These are phyloP conservation scores for Sanghuangporus baumii DNA, from an alignment of 1,284 basidiomycete species.

Conservation along the genomic window DNA sequence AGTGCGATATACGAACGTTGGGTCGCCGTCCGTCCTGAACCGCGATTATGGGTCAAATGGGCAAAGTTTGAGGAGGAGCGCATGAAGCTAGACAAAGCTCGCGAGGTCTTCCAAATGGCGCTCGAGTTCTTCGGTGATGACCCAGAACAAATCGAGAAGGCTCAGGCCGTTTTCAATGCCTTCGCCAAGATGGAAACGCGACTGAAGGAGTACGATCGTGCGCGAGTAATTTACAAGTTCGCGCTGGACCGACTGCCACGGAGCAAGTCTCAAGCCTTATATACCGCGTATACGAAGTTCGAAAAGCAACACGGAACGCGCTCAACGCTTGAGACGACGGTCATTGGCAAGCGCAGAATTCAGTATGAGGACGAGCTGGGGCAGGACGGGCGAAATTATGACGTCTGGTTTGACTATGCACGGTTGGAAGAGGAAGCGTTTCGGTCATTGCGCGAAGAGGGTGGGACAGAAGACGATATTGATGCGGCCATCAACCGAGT, in stretches of 20 bases:
- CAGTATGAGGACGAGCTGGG: constrained; percentile 94
- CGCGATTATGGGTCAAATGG: constrained; percentile 95
- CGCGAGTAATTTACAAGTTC: constrained; percentile 94
- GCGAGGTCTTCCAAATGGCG: constrained; percentile 96
- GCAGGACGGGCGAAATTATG: constrained; percentile 90
- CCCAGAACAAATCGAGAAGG: constrained; percentile 95
- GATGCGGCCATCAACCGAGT: constrained; percentile 59
- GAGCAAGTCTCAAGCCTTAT: constrained; percentile 82
- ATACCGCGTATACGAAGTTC: constrained; percentile 92
- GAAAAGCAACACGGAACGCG: constrained; percentile 97
- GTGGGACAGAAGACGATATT: constrained; percentile 54
- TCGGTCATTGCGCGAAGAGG: constrained; percentile 68
- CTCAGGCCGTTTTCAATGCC: constrained; percentile 91
- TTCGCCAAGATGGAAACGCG: constrained; percentile 99
- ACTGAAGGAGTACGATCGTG: constrained; percentile 93
- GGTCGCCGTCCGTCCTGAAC: constrained; percentile 90
- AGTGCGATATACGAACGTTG: constrained; percentile 93
- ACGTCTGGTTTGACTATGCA: constrained; percentile 97
- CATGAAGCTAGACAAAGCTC: constrained; percentile 78
- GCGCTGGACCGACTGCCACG: constrained; percentile 87
- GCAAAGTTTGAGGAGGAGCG: constrained; percentile 97
- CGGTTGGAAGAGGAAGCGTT: constrained; percentile 89
- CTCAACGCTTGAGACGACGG: constrained; percentile 86
- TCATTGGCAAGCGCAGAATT: constrained; percentile 92
- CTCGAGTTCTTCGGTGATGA: constrained; percentile 97